Evolutionary conservation across 2,329 filamentous ascomycete genomes (phyloP), one percentile per base, ranked within the genome.

Genomic region (Coniochaeta prunicola): DNA sequence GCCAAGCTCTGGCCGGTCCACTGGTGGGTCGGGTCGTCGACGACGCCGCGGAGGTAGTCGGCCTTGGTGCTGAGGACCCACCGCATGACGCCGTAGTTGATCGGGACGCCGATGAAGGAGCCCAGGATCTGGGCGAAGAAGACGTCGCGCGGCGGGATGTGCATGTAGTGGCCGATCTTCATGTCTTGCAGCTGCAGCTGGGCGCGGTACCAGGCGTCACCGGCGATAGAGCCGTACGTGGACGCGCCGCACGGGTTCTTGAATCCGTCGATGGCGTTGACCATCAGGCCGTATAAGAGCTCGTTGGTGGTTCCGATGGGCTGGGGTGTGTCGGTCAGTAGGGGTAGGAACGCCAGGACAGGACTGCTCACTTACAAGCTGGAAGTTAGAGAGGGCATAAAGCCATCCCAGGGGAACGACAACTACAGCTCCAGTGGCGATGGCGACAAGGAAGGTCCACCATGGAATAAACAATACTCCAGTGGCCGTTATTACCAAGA

Each of bases 101-200:
- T 79, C 0, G 83, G 83, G 7, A 86, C 76, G 5, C 83, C 83
- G 45, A 86, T 73, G 8, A 82, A 69, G 17, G 80, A 81, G 3
- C 82, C 84, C 33, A 85, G 82, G 4, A 86, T 73, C 64, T 86
- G 83, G 1, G 80, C 81, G 67, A 85, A 83, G 71, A 87, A 86
- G 6, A 85, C 78, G 0, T 78, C 73, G 13, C 80, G 78, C 1
- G 83, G 83, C 0, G 83, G 81, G 0, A 86, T 75, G 57, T 86
- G 82, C 78, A 84, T 83, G 63, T 86, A 86, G 63, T 86, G 82
- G 0, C 82, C 83, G n/a, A 86, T 84, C 65, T 86, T 84, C 66
- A 82, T 80, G 64, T 87, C 84, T 64, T 86, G 82, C 0, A 86
- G 72, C 74, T 84, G 83, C 24, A 77, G 75, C 62, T 82, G 80